Conservation (phyloP, 106 monocot species). For the Alisma plantagoaquatica region DNA sequence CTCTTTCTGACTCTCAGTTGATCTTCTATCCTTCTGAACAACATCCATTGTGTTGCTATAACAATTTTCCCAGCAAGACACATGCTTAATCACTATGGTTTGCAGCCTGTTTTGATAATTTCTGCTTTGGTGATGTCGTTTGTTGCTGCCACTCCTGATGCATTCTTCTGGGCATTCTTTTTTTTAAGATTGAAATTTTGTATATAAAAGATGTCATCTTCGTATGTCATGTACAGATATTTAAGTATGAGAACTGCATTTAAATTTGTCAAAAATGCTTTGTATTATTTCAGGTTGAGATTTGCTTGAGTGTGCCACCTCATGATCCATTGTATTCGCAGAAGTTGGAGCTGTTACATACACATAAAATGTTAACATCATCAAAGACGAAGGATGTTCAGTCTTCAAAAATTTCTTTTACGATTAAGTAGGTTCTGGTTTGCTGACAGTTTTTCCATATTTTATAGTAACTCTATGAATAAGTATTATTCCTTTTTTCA, state of each 20-base stretch:
- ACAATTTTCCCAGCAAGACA: no score
- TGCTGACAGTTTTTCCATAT: no score
- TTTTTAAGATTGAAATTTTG: not conserved
- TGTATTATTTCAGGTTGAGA: conserved; percentile 42
- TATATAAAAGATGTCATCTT: not conserved
- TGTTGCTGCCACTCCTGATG: no score
- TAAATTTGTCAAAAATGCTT: not conserved
- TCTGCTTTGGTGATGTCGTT: no score
- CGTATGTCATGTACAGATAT: not conserved
- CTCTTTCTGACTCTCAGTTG: no score
- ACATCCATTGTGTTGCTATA: no score
- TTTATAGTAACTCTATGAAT: no score
- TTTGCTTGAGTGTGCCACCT: conserved; percentile 44
- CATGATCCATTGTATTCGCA: conserved; percentile 38
- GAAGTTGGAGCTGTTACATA: conserved; percentile 44
- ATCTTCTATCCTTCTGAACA: no score
- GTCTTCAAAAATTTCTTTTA: conserved; percentile 24
- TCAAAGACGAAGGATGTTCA: conserved; percentile 6
- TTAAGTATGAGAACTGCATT: not conserved
- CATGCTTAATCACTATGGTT: no score
- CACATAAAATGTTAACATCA: conserved; percentile 22
- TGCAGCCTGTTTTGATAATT: no score
- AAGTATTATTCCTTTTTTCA: no score
- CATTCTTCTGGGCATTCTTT: no score
- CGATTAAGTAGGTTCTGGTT: conserved; percentile 50